Percentiles rank a stretch among this genome's conserved stretches.
These are phyloP conservation scores for Hypoxylon sp. DNA, from an alignment of 2,329 filamentous ascomycete genomes.

Conservation along the genomic window DNA sequence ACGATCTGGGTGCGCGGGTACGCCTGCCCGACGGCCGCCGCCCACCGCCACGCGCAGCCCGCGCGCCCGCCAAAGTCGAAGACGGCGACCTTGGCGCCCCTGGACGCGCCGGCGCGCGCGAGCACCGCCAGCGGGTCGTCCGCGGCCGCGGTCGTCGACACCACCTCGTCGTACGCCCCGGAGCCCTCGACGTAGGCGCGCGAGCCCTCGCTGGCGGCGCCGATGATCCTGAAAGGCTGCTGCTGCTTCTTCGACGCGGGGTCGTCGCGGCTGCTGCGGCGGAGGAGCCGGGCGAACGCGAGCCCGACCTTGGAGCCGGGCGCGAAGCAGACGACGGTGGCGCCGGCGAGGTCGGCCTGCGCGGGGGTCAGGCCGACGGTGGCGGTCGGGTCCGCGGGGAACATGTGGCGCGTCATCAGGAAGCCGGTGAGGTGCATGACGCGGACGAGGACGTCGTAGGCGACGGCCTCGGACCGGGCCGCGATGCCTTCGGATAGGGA, in stretches of 20 bases:
- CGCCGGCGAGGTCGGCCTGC: constrained; percentile 51
- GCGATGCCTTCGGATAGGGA: constrained; percentile 27
- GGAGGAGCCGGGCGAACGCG: constrained; percentile 41
- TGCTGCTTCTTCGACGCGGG: no score
- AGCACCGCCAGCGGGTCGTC: constrained; percentile 35
- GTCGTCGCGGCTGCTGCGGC: not conserved
- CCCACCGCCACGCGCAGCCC: constrained; percentile 41
- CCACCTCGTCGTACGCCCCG: constrained; percentile 43
- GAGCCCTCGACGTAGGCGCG: constrained; percentile 44
- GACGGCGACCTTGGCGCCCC: constrained; percentile 38
- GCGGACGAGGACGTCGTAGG: constrained; percentile 44
- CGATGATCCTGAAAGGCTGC: constrained; percentile 42
- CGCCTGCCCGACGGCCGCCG: constrained; percentile 23
- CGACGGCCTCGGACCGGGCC: constrained; percentile 37
- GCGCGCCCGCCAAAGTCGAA: constrained; percentile 49
- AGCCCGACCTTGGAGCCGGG: constrained; percentile 48
- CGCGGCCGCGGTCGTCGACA: constrained; percentile 29
- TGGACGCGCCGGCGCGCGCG: constrained; percentile 4
- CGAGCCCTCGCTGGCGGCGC: constrained; percentile 45
- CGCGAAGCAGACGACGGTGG: constrained; percentile 51
- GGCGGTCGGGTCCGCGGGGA: constrained; percentile 44
- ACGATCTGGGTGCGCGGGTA: constrained; percentile 31
- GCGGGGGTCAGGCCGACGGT: constrained; percentile 40
- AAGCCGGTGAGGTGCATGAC: constrained; percentile 50
- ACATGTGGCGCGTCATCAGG: constrained; percentile 51